Conservation (phyloP, 2,329 filamentous ascomycete species). For the Colletotrichum agaves region DNA sequence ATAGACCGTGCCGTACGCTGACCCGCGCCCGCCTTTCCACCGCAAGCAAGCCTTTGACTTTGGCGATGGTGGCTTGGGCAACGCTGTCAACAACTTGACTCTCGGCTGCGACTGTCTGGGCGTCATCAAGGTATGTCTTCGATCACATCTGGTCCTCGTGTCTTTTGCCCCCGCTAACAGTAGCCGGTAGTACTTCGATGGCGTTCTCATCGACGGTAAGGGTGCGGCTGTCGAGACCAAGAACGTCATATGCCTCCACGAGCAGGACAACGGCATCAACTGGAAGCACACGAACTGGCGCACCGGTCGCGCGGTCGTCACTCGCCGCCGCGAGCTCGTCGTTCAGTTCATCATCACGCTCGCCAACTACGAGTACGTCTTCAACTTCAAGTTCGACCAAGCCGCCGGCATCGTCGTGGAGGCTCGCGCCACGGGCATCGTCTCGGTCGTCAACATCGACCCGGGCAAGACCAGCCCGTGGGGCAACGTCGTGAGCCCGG, state of each 20-base stretch:
- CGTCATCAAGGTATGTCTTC: slow-evolving; percentile 22
- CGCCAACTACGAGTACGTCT: slow-evolving; percentile 65
- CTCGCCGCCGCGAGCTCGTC: slow-evolving; percentile 62
- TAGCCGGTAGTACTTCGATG: slow-evolving; percentile 29
- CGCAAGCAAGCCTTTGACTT: slow-evolving; percentile 76
- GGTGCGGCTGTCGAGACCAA: slow-evolving; percentile 56
- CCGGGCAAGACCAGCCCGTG: slow-evolving; percentile 59
- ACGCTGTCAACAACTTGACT: slow-evolving; percentile 73
- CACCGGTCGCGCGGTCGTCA: slow-evolving; percentile 62
- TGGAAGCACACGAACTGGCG: slow-evolving; percentile 61
- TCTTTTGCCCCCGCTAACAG: neutral
- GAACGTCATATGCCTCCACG: slow-evolving; percentile 38
- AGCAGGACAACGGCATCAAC: slow-evolving; percentile 38
- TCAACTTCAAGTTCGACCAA: slow-evolving; percentile 57
- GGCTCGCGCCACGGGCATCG: slow-evolving; percentile 50
- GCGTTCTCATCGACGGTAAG: slow-evolving; percentile 43
- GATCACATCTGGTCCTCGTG: fast-evolving
- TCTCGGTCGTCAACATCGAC: slow-evolving; percentile 53
- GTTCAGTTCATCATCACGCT: slow-evolving; percentile 68
- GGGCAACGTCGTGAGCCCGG: slow-evolving; percentile 64
- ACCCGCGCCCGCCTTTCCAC: slow-evolving; percentile 36
- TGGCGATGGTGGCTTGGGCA: slow-evolving; percentile 73
- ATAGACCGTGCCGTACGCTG: slow-evolving; percentile 35
- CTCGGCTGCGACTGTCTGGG: slow-evolving; percentile 74
- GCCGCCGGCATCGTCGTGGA: slow-evolving; percentile 49